Conservation (phyloP, 129 eudicot species). For the Escallonia herrerae region DNA sequence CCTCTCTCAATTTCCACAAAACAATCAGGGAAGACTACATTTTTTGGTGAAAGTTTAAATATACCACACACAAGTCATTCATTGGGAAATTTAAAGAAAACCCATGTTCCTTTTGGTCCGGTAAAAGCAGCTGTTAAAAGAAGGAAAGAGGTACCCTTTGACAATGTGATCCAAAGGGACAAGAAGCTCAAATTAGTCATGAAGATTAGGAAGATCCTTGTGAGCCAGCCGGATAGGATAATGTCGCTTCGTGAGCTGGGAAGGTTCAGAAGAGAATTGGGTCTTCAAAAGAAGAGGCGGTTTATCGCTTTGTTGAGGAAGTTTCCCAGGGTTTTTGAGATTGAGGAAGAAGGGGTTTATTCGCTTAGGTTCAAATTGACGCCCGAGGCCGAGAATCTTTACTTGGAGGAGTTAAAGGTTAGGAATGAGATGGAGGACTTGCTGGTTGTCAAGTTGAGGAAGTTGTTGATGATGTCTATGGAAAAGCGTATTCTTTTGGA, state of each 20-base stretch:
- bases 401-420: constrained; percentile 78
- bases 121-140: constrained; percentile 74
- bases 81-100: constrained; percentile 24
- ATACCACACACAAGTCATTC: constrained; percentile 14
- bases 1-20: constrained; percentile 9
- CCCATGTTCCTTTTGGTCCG: constrained; percentile 36
- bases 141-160: constrained; percentile 90
- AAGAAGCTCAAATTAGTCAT: constrained; percentile 81
- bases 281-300: constrained; percentile 61
- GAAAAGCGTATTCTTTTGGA: constrained; percentile 81
- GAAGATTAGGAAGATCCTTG: constrained; percentile 66
- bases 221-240: constrained; percentile 61
- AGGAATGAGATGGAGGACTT: constrained; percentile 91
- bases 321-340: constrained; percentile 90
- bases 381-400: constrained; percentile 80
- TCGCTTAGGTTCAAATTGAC: constrained; percentile 68
- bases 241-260: constrained; percentile 88
- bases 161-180: constrained; percentile 87
- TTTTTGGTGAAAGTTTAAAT: constrained; percentile 46
- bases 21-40: constrained; percentile 22
- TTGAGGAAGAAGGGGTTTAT: constrained; percentile 89
- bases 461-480: constrained; percentile 86
- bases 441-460: constrained; percentile 73
- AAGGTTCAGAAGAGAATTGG: constrained; percentile 69
- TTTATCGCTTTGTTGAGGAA: constrained; percentile 69